A percentile compares a stretch with the other conserved stretches of the same genome.
These are phyloP conservation scores for Torulaspora franciscae DNA, from an alignment of 805 yeast species.

Conservation along the genomic window DNA sequence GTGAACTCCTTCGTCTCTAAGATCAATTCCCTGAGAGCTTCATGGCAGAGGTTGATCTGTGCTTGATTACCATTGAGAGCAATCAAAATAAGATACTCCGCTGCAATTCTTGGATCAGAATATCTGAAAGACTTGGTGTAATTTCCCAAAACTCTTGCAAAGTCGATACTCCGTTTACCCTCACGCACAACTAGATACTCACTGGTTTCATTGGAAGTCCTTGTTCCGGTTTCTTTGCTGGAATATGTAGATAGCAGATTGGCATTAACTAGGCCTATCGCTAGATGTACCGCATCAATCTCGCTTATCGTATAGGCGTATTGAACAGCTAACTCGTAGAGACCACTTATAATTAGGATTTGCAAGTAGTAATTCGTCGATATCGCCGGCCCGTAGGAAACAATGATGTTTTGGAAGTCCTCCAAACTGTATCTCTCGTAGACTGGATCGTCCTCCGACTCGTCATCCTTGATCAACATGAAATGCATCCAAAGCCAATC, in stretches of 20 bases:
- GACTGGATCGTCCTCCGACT: constrained; percentile 45
- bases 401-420: constrained; percentile 68
- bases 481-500: constrained; percentile 98
- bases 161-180: constrained; percentile 38
- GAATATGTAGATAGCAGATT: constrained; percentile 55
- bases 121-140: constrained; percentile 79
- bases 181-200: constrained; percentile 38
- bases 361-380: constrained; percentile 73
- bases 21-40: constrained; percentile 76
- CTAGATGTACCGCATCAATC: constrained; percentile 84
- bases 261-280: constrained; percentile 71
- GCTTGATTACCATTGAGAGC: constrained; percentile 46
- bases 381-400: constrained; percentile 66
- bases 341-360: constrained; percentile 66
- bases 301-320: constrained; percentile 54
- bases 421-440: constrained; percentile 66
- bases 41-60: constrained; percentile 60
- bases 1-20: constrained; percentile 82
- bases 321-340: constrained; percentile 74
- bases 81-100: constrained; percentile 77
- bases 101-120: constrained; percentile 84
- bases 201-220: constrained; percentile 18
- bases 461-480: constrained; percentile 60
- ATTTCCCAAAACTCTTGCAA: constrained; percentile 66
- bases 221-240: constrained; percentile 14